Evolutionary conservation across 192 early-diverging fungal genomes (phyloP).

Genomic region (Radiomyces spectabilis): DNA sequence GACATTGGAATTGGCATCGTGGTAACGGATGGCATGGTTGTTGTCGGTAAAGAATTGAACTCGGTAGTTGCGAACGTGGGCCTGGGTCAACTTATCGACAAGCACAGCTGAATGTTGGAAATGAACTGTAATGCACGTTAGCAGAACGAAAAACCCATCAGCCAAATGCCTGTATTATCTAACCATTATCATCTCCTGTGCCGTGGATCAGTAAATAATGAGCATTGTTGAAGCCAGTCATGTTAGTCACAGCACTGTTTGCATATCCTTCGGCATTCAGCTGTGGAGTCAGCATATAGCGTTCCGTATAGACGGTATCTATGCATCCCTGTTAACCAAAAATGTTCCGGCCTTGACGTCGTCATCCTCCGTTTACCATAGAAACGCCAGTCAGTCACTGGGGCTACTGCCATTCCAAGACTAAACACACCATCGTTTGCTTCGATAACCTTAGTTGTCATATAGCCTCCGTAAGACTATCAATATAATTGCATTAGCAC

Average conservation of each 20-base stretch:
- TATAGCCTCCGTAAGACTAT: slow-evolving; percentile 87
- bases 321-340: neutral
- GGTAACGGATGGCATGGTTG: slow-evolving; percentile 78
- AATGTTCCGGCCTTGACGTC: neutral
- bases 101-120: slow-evolving; percentile 84
- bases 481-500: neutral
- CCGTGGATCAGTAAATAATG: slow-evolving; percentile 87
- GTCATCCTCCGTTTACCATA: too few relatives aligned
- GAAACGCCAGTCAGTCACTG: slow-evolving; percentile 88
- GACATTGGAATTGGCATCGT: slow-evolving; percentile 63
- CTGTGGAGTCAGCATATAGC: slow-evolving; percentile 89
- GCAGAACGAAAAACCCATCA: too few relatives aligned
- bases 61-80: slow-evolving; percentile 67
- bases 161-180: neutral
- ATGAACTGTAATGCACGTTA: too few relatives aligned
- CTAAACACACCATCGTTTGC: slow-evolving; percentile 73
- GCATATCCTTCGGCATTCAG: slow-evolving; percentile 75
- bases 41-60: slow-evolving; percentile 88
- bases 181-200: slow-evolving; percentile 78
- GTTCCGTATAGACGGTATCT: slow-evolving; percentile 93
- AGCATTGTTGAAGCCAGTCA: slow-evolving; percentile 73
- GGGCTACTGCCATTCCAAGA: slow-evolving; percentile 89
- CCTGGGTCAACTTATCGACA: slow-evolving; percentile 67
- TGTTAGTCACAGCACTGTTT: slow-evolving; percentile 64
- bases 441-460: slow-evolving; percentile 81